phyloP scores from a whole-genome alignment of 1,139 yeast genomes.

The Hansenula sp. region DNA sequence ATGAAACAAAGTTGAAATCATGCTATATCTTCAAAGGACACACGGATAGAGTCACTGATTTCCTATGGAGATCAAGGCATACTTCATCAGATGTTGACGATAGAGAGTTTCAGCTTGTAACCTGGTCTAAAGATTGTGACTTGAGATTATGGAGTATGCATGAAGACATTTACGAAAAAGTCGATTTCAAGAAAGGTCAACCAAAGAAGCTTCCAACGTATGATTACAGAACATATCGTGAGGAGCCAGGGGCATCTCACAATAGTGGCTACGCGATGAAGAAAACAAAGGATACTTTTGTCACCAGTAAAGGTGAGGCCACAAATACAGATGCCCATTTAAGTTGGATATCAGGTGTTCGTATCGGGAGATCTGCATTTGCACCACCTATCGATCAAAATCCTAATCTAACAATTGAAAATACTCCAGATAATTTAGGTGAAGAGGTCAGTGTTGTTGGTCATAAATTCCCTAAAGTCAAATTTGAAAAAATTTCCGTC shows the following conservation, averaged over 20 bases:
- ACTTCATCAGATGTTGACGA: constrained; percentile 47
- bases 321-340: constrained; percentile 57
- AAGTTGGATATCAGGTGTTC: constrained; percentile 92
- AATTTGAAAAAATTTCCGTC: constrained; percentile 84
- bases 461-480: constrained; percentile 81
- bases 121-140: constrained; percentile 92
- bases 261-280: constrained; percentile 18
- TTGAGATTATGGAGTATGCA: constrained; percentile 78
- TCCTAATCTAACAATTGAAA: constrained; percentile 34
- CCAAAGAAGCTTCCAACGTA: constrained; percentile 34
- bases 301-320: constrained; percentile 31
- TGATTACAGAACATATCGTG: constrained; percentile 45
- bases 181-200: constrained; percentile 47
- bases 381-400: constrained; percentile 27
- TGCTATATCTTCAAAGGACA: constrained; percentile 74
- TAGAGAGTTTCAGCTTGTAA: constrained; percentile 81
- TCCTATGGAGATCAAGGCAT: constrained; percentile 75
- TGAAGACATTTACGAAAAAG: constrained; percentile 53
- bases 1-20: constrained; percentile 46
- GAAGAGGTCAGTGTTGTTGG: constrained; percentile 91
- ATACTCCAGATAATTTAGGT: constrained; percentile 68
- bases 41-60: constrained; percentile 78
- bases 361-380: constrained; percentile 57
- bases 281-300: constrained; percentile 31
- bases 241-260: constrained; percentile 37